Percentiles rank a stretch among this genome's conserved stretches.
Evolutionary conservation across 164 flowering plant genomes (phyloP).

Genomic region (Tetracentron sinense): DNA sequence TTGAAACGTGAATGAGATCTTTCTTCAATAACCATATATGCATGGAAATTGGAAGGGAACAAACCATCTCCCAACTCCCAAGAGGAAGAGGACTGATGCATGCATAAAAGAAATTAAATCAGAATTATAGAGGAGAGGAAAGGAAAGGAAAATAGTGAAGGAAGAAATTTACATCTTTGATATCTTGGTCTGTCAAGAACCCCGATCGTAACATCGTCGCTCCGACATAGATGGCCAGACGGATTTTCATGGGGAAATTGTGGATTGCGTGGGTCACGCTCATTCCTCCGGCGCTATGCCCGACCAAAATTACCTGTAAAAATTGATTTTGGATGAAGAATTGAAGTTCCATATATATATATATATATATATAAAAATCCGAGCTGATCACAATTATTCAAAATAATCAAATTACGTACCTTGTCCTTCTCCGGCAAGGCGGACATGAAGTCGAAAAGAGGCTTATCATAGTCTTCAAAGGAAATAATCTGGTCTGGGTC

Average conservation of each 20-base stretch:
- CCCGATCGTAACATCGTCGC: constrained; percentile 79
- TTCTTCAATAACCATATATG: too few species aligned
- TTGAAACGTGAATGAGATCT: too few species aligned
- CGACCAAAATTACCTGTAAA: constrained; percentile 72
- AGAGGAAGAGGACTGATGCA: too few species aligned
- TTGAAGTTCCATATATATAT: too few species aligned
- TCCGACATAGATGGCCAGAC: constrained; percentile 55
- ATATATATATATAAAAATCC: too few species aligned
- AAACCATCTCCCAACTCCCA: too few species aligned
- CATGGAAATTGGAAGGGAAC: too few species aligned
- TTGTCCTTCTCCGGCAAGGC: constrained; percentile 24
- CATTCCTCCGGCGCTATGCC: constrained; percentile 91
- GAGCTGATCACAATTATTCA: too few species aligned
- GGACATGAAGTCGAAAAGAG: constrained; percentile 28
- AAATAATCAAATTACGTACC: too few species aligned
- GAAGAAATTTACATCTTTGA: constrained; percentile 48
- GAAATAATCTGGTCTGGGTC: constrained; percentile 25
- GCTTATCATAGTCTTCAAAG: constrained; percentile 26
- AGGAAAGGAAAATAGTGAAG: background rate
- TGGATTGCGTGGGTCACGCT: constrained; percentile 59
- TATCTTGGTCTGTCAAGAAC: constrained; percentile 41
- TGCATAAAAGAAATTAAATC: background rate
- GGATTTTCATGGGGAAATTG: constrained; percentile 51
- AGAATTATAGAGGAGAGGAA: too few species aligned
- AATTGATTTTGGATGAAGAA: too few species aligned